These are phyloP conservation scores for Dactylellina cionopaga DNA, from an alignment of 2,329 filamentous ascomycete genomes.

Conservation along the genomic window DNA sequence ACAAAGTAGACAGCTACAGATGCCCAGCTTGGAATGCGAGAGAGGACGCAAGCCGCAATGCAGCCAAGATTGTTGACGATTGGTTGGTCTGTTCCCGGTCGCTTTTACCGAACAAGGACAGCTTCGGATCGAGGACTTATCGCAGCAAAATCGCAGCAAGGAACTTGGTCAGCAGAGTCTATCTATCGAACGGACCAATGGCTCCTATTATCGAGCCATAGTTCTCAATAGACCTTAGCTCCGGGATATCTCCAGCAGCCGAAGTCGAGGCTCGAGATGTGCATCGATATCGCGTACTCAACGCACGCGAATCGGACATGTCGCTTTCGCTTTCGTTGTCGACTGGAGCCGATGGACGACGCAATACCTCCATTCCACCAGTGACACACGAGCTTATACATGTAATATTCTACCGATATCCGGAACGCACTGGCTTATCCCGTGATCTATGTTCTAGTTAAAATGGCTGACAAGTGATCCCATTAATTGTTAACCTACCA, in stretches of 20 bases:
- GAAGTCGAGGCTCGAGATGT: too few relatives aligned
- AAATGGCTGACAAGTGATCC: conserved; percentile 5
- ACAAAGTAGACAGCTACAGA: too few relatives aligned
- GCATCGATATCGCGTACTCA: neutral
- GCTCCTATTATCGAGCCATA: neutral
- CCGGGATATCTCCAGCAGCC: conserved; percentile 36
- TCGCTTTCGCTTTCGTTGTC: neutral
- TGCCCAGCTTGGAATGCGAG: neutral
- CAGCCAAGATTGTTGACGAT: conserved; percentile 13
- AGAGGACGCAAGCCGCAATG: neutral
- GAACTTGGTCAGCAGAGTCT: too few relatives aligned
- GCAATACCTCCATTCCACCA: conserved; percentile 4
- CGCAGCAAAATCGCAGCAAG: neutral
- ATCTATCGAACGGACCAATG: neutral
- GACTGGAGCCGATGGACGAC: conserved; percentile 30
- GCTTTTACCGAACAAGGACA: conserved; percentile 8
- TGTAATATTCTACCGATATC: neutral
- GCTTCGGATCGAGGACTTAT: conserved; percentile 48
- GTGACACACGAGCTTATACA: conserved; percentile 4
- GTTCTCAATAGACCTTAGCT: conserved; percentile 10
- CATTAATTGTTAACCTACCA: too few relatives aligned
- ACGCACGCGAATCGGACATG: conserved; percentile 3
- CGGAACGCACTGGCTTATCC: conserved; percentile 20
- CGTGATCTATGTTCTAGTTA: conserved; percentile 11
- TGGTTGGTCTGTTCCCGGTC: conserved; percentile 9